phyloP scores from a whole-genome alignment of 2,329 filamentous ascomycete genomes.

The Trichophyton benhamiae region DNA sequence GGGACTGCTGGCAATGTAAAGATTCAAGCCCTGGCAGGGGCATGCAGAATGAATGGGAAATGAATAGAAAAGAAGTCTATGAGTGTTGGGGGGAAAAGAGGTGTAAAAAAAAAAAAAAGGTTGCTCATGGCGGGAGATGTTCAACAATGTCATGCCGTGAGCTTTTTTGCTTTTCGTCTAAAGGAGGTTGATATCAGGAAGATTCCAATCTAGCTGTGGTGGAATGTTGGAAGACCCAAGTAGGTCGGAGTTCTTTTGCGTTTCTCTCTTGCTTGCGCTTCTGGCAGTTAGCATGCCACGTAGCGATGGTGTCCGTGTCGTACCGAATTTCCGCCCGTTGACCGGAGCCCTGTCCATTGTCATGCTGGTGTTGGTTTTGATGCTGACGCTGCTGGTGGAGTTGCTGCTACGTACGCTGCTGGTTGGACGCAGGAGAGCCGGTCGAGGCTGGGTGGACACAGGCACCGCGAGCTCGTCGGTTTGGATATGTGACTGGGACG shows the following conservation, averaged over 20 bases:
- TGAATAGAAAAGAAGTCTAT: background rate
- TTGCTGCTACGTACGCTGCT: slow-evolving; percentile 4
- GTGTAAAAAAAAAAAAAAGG: too few species aligned
- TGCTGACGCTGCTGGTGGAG: background rate
- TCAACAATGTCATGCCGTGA: background rate
- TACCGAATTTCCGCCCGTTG: background rate
- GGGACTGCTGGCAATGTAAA: background rate
- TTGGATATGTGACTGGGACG: background rate
- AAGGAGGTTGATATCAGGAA: background rate
- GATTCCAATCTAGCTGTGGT: slow-evolving; percentile 2
- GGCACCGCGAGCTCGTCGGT: background rate
- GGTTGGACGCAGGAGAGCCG: slow-evolving; percentile 1
- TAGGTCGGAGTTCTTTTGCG: background rate
- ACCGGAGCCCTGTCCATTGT: background rate
- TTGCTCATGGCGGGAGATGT: background rate
- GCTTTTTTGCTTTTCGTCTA: background rate
- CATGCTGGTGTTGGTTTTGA: background rate
- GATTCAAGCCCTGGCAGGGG: background rate
- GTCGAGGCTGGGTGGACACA: slow-evolving; percentile 7
- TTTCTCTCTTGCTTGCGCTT: background rate
- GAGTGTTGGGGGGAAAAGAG: background rate
- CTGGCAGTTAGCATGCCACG: background rate
- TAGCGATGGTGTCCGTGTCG: background rate
- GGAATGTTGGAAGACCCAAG: background rate
- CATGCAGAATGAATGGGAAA: background rate